Evolutionary conservation across 1,284 basidiomycete species (phyloP).

Genomic region (Puccinia coronata): DNA sequence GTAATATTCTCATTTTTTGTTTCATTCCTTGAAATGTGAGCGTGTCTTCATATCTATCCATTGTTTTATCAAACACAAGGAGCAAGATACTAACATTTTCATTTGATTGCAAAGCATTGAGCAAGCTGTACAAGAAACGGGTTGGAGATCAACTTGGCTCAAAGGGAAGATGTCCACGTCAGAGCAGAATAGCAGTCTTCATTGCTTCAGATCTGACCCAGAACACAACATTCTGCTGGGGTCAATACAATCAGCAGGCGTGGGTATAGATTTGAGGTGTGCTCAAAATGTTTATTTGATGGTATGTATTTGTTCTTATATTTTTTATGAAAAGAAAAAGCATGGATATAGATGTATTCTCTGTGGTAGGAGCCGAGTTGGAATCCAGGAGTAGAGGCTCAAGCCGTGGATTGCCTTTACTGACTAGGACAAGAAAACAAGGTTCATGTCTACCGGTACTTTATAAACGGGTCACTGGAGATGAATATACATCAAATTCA

Average conservation of each 20-base stretch:
- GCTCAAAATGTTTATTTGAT: constrained; percentile 30
- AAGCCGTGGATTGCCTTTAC: constrained; percentile 6
- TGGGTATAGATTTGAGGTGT: constrained; percentile 20
- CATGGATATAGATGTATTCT: background rate
- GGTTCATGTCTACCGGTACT: constrained; percentile 19
- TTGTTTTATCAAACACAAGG: background rate
- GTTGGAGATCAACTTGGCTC: background rate
- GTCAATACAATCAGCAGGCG: background rate
- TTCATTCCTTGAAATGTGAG: background rate
- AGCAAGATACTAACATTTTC: background rate
- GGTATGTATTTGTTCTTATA: background rate
- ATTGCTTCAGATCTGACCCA: background rate
- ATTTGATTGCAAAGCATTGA: background rate
- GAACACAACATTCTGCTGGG: background rate
- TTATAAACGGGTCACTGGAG: background rate
- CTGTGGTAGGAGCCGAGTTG: background rate
- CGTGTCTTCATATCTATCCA: too few relatives aligned
- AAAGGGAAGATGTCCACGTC: background rate
- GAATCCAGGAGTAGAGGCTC: constrained; percentile 11
- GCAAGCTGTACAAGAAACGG: background rate
- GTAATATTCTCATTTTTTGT: constrained; percentile 9
- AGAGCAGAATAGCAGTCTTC: background rate
- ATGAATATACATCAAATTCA: constrained; percentile 36
- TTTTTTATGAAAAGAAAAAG: background rate
- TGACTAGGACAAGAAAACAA: background rate